A percentile compares a stretch with the other conserved stretches of the same genome.
Evolutionary conservation across 345 rosid species (phyloP).

Genomic region (Litchi chinensis): DNA sequence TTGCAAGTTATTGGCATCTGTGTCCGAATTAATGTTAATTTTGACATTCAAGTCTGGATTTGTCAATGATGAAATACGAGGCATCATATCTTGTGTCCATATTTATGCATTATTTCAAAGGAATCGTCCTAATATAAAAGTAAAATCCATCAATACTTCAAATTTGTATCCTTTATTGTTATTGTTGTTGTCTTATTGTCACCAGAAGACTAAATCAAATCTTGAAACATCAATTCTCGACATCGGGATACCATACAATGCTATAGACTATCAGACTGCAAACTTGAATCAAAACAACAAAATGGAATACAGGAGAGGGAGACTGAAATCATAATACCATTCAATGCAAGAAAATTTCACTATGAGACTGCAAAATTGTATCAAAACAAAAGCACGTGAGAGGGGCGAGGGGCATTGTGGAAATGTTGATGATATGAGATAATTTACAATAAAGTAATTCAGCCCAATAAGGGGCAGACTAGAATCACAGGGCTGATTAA

Average conservation of each 20-base stretch:
- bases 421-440: not conserved
- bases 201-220: not conserved
- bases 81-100: not conserved
- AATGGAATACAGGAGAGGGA: too few relatives aligned
- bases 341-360: not conserved
- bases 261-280: too few relatives aligned
- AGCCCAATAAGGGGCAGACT: not conserved
- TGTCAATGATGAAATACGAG: not conserved
- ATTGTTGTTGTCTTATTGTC: not conserved
- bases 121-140: not conserved
- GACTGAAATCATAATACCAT: not conserved
- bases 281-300: too few relatives aligned
- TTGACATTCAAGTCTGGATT: not conserved
- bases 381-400: not conserved
- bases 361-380: not conserved
- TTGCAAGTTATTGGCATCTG: not conserved
- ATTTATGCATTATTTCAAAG: not conserved
- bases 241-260: not conserved
- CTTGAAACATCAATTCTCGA: not conserved
- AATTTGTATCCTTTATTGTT: not conserved
- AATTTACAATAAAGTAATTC: not conserved
- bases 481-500: not conserved
- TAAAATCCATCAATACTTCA: not conserved
- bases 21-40: not conserved
- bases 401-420: not conserved